These are phyloP conservation scores for Onygenales sp. DNA, from an alignment of 2,329 filamentous ascomycete species.

Conservation along the genomic window DNA sequence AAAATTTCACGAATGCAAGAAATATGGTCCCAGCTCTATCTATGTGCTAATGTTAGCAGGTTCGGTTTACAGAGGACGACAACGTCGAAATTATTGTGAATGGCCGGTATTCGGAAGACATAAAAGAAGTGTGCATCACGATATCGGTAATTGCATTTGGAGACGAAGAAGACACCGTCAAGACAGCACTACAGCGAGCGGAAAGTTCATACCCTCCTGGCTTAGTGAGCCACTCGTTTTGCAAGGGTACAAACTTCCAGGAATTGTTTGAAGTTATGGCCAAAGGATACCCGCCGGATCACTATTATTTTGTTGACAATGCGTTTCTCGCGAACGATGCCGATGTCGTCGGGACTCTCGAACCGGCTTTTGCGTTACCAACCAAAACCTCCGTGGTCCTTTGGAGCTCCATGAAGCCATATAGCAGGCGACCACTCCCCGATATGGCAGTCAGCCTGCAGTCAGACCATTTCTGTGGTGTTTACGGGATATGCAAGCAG, in stretches of 20 bases:
- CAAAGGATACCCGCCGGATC: conserved; percentile 38
- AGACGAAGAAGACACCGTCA: not conserved
- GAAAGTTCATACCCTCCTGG: not conserved
- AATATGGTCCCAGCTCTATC: not conserved
- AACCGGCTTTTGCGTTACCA: conserved; percentile 41
- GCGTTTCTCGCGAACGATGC: conserved; percentile 40
- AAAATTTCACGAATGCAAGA: not conserved
- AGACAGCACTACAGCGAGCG: not conserved
- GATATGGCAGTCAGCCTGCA: conserved; percentile 50
- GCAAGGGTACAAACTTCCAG: not conserved
- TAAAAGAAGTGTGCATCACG: not conserved
- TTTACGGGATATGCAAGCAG: conserved; percentile 44
- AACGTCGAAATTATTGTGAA: not conserved
- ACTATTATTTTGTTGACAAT: conserved; percentile 45
- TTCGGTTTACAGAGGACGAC: not conserved
- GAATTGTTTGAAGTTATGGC: conserved; percentile 27
- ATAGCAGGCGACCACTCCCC: conserved; percentile 30
- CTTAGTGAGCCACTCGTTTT: not conserved
- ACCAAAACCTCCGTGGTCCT: conserved; percentile 37
- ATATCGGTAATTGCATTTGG: not conserved
- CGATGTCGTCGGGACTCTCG: conserved; percentile 37
- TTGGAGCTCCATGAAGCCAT: conserved; percentile 45
- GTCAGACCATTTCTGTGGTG: conserved; percentile 47
- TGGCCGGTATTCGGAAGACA: not conserved
- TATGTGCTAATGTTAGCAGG: not conserved